Evolutionary conservation across 108 stramenopile genomes (phyloP), one percentile per base, ranked within the genome.

Genomic region (Conticribra guillardii): DNA sequence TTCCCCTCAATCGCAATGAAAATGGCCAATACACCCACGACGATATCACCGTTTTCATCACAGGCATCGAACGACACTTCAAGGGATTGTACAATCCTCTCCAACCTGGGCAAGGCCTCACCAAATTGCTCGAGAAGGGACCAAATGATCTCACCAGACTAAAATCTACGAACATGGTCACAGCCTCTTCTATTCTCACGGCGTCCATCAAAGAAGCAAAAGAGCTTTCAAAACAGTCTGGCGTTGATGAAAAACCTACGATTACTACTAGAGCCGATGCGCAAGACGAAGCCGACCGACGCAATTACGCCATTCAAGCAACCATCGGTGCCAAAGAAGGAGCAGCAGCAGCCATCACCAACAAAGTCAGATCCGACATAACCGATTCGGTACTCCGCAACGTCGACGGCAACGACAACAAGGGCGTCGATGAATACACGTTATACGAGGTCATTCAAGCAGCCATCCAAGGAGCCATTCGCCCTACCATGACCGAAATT

Each of bases 91-190:
- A 34, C 58, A 59, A 59, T 18, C 4, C 33, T 37, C 58, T 37
- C 31, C 17, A 59, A 33, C 58, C 58, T 34, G 58, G 58, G 3
- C 32, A 59, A 17, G 58, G 58, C n/a, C 32, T 59, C 32, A 19
- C 31, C 2, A 19, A 59, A 18, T 29, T 59, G 5, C 32, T 34
- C 33, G 33, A n/a, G n/a, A n/a, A n/a, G n/a, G n/a, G n/a, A n/a
- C n/a, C n/a, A n/a, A n/a, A n/a, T n/a, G n/a, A n/a, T n/a, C n/a
- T n/a, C n/a, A n/a, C n/a, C n/a, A n/a, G n/a, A n/a, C n/a, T n/a
- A n/a, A n/a, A n/a, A n/a, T n/a, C n/a, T n/a, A n/a, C n/a, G n/a
- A n/a, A n/a, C n/a, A n/a, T 51, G 11, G 7, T 17, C 14, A 21
- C n/a, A 51, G 50, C n/a, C n/a, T 17, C 50, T 21, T 4, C 7